Evolutionary conservation across 768 basidiomycete genomes (phyloP), one percentile per base, ranked within the genome.

Genomic region (Lepiota subincarnata): DNA sequence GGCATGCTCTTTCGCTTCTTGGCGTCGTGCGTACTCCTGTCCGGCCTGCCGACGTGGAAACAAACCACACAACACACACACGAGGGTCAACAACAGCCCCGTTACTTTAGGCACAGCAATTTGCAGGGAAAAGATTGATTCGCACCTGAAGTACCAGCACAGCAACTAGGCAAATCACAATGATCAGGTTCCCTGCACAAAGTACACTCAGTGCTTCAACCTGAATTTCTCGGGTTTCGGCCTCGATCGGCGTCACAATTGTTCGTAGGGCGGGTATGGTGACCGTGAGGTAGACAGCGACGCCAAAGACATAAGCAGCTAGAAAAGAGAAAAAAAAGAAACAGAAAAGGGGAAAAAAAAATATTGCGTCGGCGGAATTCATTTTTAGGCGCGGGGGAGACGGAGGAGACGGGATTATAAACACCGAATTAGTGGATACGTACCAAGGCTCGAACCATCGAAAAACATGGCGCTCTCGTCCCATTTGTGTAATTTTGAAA

Each of bases 381-480:
- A 7, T 3, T 31, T 31, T 31, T 8, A 7, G 3, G 46, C 20
- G 24, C 24, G 24, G 37, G 39, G 37, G 50, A 31, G 35, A 28
- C 34, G 35, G n/a, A n/a, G n/a, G n/a, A n/a, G n/a, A n/a, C n/a
- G n/a, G n/a, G 54, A 35, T 12, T 44, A 34, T 39, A 39, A 45
- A 28, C 19, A 26, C 51, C 50, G 44, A 28, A 50, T 22, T 24
- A 22, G 50, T 39, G 38, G 40, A 35, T 24, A 74, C 82, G 60
- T 59, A 94, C 94, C 91, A 55, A 96, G 69, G 59, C 83, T 85
- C 19, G 87, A 85, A 18, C 95, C 95, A 68, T 98, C 95, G 67
- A 98, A 98, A 74, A 91, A 94, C 72, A 95, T 79, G 6, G 95
- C 95, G 60, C 89, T 92, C 63, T 97, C 94, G 64, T 86, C 84